Percentiles rank a stretch among this genome's conserved stretches.
phyloP scores from a whole-genome alignment of 768 basidiomycete species.

The Rhizopogon vulgaris region DNA sequence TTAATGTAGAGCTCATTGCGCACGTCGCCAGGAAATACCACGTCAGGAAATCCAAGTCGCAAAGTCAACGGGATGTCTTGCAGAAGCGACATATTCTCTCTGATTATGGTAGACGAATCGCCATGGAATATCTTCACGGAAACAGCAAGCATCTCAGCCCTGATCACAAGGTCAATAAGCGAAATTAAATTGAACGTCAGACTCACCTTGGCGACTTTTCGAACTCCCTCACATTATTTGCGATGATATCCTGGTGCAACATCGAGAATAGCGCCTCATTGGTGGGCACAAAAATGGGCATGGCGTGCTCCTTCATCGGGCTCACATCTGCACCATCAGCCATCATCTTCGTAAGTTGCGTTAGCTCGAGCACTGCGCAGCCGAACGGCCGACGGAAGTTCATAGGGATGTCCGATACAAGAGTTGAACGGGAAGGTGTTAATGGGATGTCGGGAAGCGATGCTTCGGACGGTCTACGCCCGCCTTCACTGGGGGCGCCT shows the following conservation, averaged over 20 bases:
- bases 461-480: conserved; percentile 52
- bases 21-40: conserved; percentile 88
- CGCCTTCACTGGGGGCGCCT: conserved; percentile 33
- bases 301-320: conserved; percentile 66
- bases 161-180: conserved; percentile 22
- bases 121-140: conserved; percentile 86
- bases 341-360: conserved; percentile 64
- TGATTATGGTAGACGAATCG: conserved; percentile 64
- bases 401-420: conserved; percentile 27
- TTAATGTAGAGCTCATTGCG: conserved; percentile 96
- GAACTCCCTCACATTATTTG: conserved; percentile 68
- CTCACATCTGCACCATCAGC: conserved; percentile 60
- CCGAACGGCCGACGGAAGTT: conserved; percentile 87
- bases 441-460: conserved; percentile 29
- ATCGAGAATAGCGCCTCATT: conserved; percentile 87
- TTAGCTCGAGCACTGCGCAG: conserved; percentile 88
- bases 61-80: conserved; percentile 77
- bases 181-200: background rate
- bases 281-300: conserved; percentile 82
- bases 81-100: conserved; percentile 79
- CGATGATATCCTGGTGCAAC: conserved; percentile 93
- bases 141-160: conserved; percentile 83
- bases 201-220: conserved; percentile 76
- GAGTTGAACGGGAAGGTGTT: conserved; percentile 21
- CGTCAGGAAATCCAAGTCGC: conserved; percentile 92